A percentile compares a stretch with the other conserved stretches of the same genome.
Conservation (phyloP, 192 early-diverging fungal genomes). For the Coemansia furcata region DNA sequence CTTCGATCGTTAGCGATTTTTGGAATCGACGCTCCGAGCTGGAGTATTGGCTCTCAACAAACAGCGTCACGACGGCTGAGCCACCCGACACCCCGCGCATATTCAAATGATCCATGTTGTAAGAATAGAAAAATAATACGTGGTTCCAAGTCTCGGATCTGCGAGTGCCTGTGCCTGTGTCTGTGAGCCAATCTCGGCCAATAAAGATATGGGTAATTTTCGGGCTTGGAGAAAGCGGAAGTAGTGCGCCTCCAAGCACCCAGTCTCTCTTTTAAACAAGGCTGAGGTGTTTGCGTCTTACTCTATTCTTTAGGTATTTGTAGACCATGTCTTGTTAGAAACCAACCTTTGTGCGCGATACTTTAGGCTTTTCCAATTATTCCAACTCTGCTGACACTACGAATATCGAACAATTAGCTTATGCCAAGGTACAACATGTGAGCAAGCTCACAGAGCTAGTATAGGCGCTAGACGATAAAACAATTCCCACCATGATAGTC, state of each 20-base stretch:
- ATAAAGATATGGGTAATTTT: no score
- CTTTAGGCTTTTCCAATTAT: no score
- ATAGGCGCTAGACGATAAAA: neutral
- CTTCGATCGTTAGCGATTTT: slow-evolving; percentile 19
- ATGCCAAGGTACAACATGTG: neutral
- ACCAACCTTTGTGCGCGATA: no score
- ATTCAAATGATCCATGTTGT: neutral
- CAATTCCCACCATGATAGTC: neutral
- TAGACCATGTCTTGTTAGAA: no score
- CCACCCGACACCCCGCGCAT: neutral
- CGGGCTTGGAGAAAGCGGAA: no score
- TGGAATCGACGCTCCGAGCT: slow-evolving; percentile 88
- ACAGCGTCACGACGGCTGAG: slow-evolving; percentile 79
- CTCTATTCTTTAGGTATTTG: no score
- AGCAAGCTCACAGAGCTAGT: neutral
- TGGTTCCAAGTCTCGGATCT: neutral
- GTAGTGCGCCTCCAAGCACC: no score
- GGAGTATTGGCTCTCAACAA: slow-evolving; percentile 79
- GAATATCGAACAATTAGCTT: neutral
- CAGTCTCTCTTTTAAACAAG: no score
- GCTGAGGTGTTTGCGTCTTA: no score
- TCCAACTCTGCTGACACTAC: neutral
- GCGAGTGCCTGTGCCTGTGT: no score
- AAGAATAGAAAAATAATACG: neutral
- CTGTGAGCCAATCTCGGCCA: no score